Evolutionary conservation across 768 basidiomycete genomes (phyloP).

Genomic region (Vishniacozyma victoriae): DNA sequence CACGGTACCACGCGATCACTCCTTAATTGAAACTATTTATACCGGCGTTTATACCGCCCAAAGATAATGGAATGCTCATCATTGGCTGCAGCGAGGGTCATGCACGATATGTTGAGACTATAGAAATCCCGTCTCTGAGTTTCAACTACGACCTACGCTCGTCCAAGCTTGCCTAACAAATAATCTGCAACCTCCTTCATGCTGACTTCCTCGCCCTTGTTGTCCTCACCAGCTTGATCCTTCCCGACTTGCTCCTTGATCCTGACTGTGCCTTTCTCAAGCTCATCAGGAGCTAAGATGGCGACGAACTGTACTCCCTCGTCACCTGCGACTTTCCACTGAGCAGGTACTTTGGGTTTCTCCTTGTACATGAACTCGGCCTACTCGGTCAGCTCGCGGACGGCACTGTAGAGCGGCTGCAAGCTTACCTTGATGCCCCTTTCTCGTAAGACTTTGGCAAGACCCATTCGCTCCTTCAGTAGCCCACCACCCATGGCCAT

Average conservation of each 20-base stretch:
- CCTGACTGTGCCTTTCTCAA: slow-evolving; percentile 72
- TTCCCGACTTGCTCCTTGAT: slow-evolving; percentile 81
- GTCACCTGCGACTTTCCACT: slow-evolving; percentile 83
- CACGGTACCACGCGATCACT: too few relatives aligned
- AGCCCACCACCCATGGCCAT: slow-evolving; percentile 85
- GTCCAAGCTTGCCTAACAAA: slow-evolving; percentile 49
- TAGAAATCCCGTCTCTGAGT: too few relatives aligned
- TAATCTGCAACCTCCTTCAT: slow-evolving; percentile 60
- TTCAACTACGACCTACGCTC: too few relatives aligned
- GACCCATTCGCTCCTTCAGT: slow-evolving; percentile 71
- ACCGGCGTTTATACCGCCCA: too few relatives aligned
- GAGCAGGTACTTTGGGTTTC: slow-evolving; percentile 79
- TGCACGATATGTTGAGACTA: too few relatives aligned
- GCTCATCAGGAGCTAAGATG: slow-evolving; percentile 81
- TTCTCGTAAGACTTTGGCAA: slow-evolving; percentile 73
- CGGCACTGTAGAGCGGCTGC: not conserved
- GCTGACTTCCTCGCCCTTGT: slow-evolving; percentile 60
- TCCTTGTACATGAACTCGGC: slow-evolving; percentile 87
- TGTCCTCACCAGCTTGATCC: slow-evolving; percentile 54
- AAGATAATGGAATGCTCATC: too few relatives aligned
- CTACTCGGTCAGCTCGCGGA: slow-evolving; percentile 48
- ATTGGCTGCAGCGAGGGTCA: too few relatives aligned
- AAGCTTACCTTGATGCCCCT: slow-evolving; percentile 74
- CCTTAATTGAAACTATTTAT: too few relatives aligned
- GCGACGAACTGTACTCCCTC: slow-evolving; percentile 91